A percentile compares a stretch with the other conserved stretches of the same genome.
These are phyloP conservation scores for Pseudogymnoascus sp. DNA, from an alignment of 2,329 filamentous ascomycete species.

Conservation along the genomic window DNA sequence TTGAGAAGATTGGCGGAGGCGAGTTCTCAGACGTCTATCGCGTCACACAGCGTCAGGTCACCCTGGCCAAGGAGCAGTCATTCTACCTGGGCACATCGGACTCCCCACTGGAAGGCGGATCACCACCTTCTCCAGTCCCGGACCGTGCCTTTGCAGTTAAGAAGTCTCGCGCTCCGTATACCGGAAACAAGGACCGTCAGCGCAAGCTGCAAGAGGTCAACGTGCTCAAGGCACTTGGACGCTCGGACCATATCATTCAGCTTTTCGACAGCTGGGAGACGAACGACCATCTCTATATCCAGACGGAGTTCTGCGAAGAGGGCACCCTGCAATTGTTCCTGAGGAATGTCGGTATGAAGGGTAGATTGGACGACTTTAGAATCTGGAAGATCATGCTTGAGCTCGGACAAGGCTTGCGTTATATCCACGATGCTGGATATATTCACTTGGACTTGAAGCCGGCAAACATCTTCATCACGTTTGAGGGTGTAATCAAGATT, in stretches of 20 bases:
- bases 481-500: conserved; percentile 75
- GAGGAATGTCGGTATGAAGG: conserved; percentile 70
- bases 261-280: conserved; percentile 85
- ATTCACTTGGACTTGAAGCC: conserved; percentile 82
- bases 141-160: conserved; percentile 81
- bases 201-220: conserved; percentile 77
- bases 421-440: conserved; percentile 82
- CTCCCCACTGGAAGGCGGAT: conserved; percentile 39
- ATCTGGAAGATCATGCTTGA: conserved; percentile 98
- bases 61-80: conserved; percentile 34
- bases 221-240: conserved; percentile 66
- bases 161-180: conserved; percentile 75
- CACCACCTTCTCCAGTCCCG: conserved; percentile 46
- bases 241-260: conserved; percentile 77
- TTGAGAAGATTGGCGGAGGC: conserved; percentile 73
- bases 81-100: conserved; percentile 32
- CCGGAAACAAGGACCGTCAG: conserved; percentile 71
- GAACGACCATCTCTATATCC: conserved; percentile 81
- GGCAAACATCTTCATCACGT: conserved; percentile 74
- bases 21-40: conserved; percentile 92
- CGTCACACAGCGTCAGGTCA: conserved; percentile 45
- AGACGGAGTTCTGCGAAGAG: conserved; percentile 94
- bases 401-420: conserved; percentile 72
- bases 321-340: conserved; percentile 85
- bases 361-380: conserved; percentile 87